Evolutionary conservation across 1,284 basidiomycete species (phyloP), one percentile per base, ranked within the genome.

Genomic region (Apiotrichum domesticum): DNA sequence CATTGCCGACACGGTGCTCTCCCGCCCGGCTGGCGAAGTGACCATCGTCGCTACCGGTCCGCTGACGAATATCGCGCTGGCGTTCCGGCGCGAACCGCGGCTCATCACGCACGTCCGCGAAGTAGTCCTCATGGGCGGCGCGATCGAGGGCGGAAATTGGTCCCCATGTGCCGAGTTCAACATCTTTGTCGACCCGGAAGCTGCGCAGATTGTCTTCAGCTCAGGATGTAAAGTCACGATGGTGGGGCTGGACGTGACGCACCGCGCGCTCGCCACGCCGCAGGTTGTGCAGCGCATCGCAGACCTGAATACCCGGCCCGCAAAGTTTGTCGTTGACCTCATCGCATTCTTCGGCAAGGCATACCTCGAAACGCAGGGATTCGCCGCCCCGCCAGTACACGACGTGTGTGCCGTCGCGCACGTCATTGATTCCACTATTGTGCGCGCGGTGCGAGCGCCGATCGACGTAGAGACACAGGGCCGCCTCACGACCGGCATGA

Each of bases 191-290:
- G 63, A 64, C 47, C 63, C 63, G 9, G 63, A 65, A 46, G 63
- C 63, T 1, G 63, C 63, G 3, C 29, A 48, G 13, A 41, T 55
- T 2, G 57, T 65, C 33, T 57, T 65, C 46, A 11, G 11, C 15
- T 52, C 54, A 6, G 57, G 55, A 2, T 47, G 55, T 42, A 50
- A 53, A 32, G 41, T 52, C 9, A 50, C 48, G 33, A 62, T 62
- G 63, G 61, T 65, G 42, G 58, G 58, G 3, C 58, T 65, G 11
- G 61, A 65, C 47, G 58, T 62, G 7, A 64, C 63, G 29, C 61
- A 63, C 41, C 50, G 47, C 34, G 61, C 56, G 21, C 48, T 60
- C n/a, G 54, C 55, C 4, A 60, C 59, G 9, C 15, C 34, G 4
- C 48, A 15, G 1, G 56, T 62, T 8, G 34, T 35, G 4, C 29